These are phyloP conservation scores for Epichloe typhina DNA, from an alignment of 2,329 filamentous ascomycete genomes.

Conservation along the genomic window DNA sequence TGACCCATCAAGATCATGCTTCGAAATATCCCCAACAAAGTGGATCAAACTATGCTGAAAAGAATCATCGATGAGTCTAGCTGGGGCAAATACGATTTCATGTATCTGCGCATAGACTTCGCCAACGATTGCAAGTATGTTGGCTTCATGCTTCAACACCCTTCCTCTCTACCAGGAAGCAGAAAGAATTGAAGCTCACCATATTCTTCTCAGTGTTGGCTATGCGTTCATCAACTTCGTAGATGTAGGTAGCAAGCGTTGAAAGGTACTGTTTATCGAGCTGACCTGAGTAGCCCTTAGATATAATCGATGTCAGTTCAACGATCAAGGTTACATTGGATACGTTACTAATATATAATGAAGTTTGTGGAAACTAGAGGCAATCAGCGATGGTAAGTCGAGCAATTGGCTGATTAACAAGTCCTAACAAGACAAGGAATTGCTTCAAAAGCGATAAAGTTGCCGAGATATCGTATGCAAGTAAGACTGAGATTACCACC, in stretches of 20 bases:
- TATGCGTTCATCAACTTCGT: slow-evolving; percentile 97
- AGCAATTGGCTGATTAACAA: not conserved
- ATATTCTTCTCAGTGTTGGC: slow-evolving; percentile 53
- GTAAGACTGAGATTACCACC: slow-evolving; percentile 33
- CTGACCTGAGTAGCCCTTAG: slow-evolving; percentile 46
- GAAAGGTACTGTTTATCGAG: not conserved
- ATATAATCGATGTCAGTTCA: slow-evolving; percentile 54
- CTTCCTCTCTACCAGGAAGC: not conserved
- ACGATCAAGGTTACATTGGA: not conserved
- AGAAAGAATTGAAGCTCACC: slow-evolving; percentile 1
- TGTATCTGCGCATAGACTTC: slow-evolving; percentile 87
- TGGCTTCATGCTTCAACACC: not conserved
- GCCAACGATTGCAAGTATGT: slow-evolving; percentile 71
- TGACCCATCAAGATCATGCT: slow-evolving; percentile 61
- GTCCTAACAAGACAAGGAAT: slow-evolving; percentile 39
- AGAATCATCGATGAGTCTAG: slow-evolving; percentile 65
- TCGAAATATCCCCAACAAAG: slow-evolving; percentile 86
- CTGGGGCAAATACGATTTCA: slow-evolving; percentile 79
- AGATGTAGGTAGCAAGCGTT: slow-evolving; percentile 41
- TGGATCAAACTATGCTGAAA: slow-evolving; percentile 67
- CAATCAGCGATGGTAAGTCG: slow-evolving; percentile 53
- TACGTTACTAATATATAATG: slow-evolving; percentile 9
- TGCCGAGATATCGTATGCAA: slow-evolving; percentile 90
- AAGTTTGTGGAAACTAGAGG: slow-evolving; percentile 60
- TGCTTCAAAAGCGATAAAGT: slow-evolving; percentile 75